These are phyloP conservation scores for Solanum habrochaites DNA, from an alignment of 257 asterid species.

Conservation along the genomic window DNA sequence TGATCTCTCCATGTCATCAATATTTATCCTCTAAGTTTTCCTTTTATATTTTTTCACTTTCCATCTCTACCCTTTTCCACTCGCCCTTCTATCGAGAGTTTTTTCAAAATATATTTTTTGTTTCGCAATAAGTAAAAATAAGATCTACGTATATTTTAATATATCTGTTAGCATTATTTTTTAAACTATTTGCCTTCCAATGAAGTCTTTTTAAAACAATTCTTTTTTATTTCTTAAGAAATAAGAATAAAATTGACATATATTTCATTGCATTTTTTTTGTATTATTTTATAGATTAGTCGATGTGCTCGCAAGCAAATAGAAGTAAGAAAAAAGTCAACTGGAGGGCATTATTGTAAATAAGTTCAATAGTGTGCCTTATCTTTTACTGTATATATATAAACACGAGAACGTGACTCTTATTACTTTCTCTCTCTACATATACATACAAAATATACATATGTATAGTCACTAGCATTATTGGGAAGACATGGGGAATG, in stretches of 20 bases:
- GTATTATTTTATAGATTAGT: background rate
- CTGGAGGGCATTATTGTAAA: background rate
- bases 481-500: conserved; percentile 55
- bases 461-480: background rate
- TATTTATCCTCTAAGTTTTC: conserved; percentile 14
- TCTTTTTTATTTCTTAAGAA: no score
- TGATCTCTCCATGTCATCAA: conserved; percentile 35
- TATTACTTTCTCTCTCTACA: conserved; percentile 3
- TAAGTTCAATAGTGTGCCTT: background rate
- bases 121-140: no score
- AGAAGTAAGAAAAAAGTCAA: background rate
- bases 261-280: background rate
- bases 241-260: accelerated
- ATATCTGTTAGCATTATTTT: no score
- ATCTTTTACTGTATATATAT: no score
- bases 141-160: no score
- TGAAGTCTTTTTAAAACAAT: accelerated
- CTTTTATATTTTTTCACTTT: background rate
- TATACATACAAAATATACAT: background rate
- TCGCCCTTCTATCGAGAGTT: accelerated
- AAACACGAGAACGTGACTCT: background rate
- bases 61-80: background rate
- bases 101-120: accelerated
- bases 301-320: accelerated
- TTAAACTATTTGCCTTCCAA: no score